Evolutionary conservation across 2,329 filamentous ascomycete genomes (phyloP).

Genomic region (Tothia fuscella): DNA sequence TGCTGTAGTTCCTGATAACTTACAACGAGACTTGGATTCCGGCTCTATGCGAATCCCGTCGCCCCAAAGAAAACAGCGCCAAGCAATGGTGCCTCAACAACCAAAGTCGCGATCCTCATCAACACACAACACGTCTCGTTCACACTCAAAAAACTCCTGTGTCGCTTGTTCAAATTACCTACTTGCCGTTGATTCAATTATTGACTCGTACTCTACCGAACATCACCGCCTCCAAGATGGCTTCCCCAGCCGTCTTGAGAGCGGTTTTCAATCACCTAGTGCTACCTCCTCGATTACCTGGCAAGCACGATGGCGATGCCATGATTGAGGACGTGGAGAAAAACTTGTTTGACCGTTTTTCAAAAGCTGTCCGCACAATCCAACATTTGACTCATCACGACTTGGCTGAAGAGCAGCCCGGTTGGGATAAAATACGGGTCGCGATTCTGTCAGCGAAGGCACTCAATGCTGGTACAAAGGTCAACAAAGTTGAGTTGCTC

Average conservation of each 20-base stretch:
- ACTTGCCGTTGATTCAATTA: no score
- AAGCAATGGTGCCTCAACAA: no score
- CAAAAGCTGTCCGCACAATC: neutral
- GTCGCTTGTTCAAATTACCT: no score
- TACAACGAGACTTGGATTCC: no score
- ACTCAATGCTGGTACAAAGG: neutral
- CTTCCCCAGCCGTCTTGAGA: conserved; percentile 9
- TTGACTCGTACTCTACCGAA: no score
- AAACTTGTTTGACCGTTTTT: neutral
- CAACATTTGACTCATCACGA: neutral
- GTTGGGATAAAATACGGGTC: neutral
- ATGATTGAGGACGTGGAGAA: conserved; percentile 12
- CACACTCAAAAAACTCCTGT: no score
- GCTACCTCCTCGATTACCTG: conserved; percentile 31
- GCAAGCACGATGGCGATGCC: conserved; percentile 23
- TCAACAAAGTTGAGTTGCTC: neutral
- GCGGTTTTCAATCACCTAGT: conserved; percentile 32
- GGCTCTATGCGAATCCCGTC: no score
- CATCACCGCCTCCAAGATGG: no score
- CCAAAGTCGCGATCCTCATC: no score
- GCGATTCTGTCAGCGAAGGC: neutral
- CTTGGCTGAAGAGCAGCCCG: neutral
- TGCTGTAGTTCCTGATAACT: no score
- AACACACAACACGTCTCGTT: no score
- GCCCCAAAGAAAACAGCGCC: no score